These are phyloP conservation scores for Chlorella sp. DNA, from an alignment of 139 green algal species.

Conservation along the genomic window DNA sequence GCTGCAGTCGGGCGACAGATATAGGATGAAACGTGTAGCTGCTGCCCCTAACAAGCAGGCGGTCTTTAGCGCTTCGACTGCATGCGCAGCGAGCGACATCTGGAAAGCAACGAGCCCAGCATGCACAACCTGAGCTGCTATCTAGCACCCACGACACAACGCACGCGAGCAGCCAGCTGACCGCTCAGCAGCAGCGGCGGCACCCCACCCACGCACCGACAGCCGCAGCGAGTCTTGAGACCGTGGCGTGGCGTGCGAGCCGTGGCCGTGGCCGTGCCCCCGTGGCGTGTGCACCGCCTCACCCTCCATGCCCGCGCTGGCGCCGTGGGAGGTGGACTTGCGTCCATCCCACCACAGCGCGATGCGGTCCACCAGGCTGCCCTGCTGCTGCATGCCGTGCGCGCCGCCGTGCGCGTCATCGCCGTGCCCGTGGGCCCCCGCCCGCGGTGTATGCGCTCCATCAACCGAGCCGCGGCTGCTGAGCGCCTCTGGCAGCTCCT, in stretches of 20 bases:
- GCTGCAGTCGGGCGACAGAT: too few species aligned
- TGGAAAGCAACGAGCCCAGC: too few species aligned
- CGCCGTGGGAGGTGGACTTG: neutral
- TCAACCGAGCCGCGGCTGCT: neutral
- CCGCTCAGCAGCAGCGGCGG: too few species aligned
- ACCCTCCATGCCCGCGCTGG: neutral
- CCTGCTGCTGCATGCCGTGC: neutral
- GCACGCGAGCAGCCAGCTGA: too few species aligned
- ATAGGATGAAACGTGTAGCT: too few species aligned
- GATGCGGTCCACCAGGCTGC: neutral
- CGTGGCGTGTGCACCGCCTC: neutral
- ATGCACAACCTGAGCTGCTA: too few species aligned
- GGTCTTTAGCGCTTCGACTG: too few species aligned
- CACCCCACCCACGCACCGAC: neutral
- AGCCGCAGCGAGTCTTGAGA: neutral
- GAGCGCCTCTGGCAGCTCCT: neutral
- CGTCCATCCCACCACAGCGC: conserved; percentile 14
- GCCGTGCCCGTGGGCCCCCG: neutral
- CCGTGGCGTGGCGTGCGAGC: neutral
- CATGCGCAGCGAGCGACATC: too few species aligned
- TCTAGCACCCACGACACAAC: too few species aligned
- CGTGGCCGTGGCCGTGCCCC: neutral
- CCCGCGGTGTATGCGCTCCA: neutral
- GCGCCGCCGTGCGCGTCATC: neutral
- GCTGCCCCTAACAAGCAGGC: too few species aligned